Evolutionary conservation across 1,284 basidiomycete genomes (phyloP), one percentile per base, ranked within the genome.

Genomic region (Thecaphora frezii): DNA sequence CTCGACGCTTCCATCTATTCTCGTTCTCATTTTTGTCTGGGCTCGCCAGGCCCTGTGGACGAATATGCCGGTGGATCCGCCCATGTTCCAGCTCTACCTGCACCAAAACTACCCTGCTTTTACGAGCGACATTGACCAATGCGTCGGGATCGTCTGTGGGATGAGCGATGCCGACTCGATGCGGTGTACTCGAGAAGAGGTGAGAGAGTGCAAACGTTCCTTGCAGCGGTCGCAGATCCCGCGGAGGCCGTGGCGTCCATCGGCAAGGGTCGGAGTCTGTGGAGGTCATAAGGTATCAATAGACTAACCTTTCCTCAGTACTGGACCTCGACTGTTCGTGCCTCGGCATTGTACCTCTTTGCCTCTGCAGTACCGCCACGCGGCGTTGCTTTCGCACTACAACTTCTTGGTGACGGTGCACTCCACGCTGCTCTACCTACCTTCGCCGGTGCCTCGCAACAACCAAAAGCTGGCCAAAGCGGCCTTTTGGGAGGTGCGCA

Each of bases 51-150:
- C 54, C 18, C 80, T 96, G 3, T 91, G 91, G 72, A 85, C 88
- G 0, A 89, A 93, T 62, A 88, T 91, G 0, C 92, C 93, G 0
- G 88, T 98, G 42, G 93, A 97, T 77, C 86, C 90, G 0, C 89
- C 89, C 1, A 83, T 96, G 1, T 89, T 94, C 60, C 87, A 88
- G 8, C 81, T 94, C 4, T 99, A 97, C 78, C 83, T 94, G 3
- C 93, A 97, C 65, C 92, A 97, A 75, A 97, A 97, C 76, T 90
- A 93, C 61, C 84, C 88, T 0, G 86, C 87, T 48, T 98, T 91
- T 76, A 91, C 89, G 71, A 81, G 84, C 38, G 85, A 88, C 24
- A 77, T 94, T 0, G 90, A 93, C 4, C 83, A 97, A 58, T 88
- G 87, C 58, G 84, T 85, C 2, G 83, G 82, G 0, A 80, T 92